Conservation (phyloP, 495 filamentous ascomycete species). For the Beverwykella pulmonaria region DNA sequence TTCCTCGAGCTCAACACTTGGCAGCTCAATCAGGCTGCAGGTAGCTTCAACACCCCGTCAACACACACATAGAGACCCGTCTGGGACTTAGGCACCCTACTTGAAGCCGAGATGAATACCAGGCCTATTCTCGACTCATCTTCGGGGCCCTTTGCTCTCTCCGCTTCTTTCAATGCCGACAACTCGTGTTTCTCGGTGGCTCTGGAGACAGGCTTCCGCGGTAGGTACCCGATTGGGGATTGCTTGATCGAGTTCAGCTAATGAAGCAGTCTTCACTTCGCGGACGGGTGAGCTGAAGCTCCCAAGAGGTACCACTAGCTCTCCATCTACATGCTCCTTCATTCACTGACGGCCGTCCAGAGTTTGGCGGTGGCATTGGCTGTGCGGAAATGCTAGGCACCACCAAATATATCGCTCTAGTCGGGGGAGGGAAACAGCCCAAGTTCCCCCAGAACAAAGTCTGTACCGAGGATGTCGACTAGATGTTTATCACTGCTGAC, state of each 20-base stretch:
- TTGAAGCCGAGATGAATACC: constrained; percentile 79
- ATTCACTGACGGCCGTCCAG: constrained; percentile 49
- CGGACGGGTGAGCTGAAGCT: constrained; percentile 19
- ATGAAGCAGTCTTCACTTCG: constrained; percentile 33
- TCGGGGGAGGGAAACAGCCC: constrained; percentile 84
- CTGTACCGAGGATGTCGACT: constrained; percentile 36
- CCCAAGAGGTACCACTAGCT: constrained; percentile 18
- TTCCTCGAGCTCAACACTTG: background rate
- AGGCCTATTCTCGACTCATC: constrained; percentile 80
- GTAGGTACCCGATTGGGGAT: constrained; percentile 53
- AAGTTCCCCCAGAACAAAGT: constrained; percentile 90
- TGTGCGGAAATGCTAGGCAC: constrained; percentile 85
- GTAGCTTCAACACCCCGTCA: background rate
- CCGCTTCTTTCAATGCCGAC: constrained; percentile 84
- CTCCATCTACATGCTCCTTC: background rate
- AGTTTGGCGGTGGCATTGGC: constrained; percentile 83
- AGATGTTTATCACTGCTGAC: constrained; percentile 21
- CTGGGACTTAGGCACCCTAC: no score
- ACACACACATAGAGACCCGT: no score
- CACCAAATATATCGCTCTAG: constrained; percentile 84
- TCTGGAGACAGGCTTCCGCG: constrained; percentile 81
- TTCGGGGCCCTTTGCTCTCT: constrained; percentile 73
- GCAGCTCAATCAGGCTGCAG: background rate
- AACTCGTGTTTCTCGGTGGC: constrained; percentile 87
- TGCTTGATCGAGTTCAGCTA: constrained; percentile 21